Base-by-base conservation (phyloP, 495 filamentous ascomycete species). In the Penicillium soppii region DNA sequence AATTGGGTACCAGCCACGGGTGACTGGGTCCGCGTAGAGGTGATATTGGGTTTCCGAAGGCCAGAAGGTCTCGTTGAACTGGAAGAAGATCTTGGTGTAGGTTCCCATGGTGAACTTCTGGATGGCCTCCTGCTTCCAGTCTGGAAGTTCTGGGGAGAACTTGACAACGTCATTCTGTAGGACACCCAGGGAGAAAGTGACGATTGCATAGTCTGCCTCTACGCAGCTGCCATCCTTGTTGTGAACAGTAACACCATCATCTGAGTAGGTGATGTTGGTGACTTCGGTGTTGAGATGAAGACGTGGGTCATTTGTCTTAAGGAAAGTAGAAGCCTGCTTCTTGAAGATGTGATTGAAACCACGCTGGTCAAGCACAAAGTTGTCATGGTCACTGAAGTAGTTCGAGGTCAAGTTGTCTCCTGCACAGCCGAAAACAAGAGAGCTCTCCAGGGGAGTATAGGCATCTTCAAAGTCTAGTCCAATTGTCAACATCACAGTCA, bases 31-130 rank as follows among this genome's bases (percentile, higher is more conserved):
- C 5, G 88, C 87, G 56, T 90, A 90, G 13, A 90, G 78, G 61
- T 85, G 81, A 68, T 82, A 90, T 58, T 90, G 79, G 4, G 81
- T 84, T n/a, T 83, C 70, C 7, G 59, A 61, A 37, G 85, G 79
- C 88, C 88, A 91, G 68, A 89, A 91, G 7, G 82, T 80, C 29
- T 84, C 68, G 49, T 80, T 76, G 63, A 90, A 91, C 42, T 87
- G 86, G 26, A 89, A 67, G 73, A 90, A 90, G 56, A 90, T 84
- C 62, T 90, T 90, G 53, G 85, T 90, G 71, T 90, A 91, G 2
- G 83, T 90, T 20, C 81, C 86, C 81, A 91, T 87, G 47, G 78
- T 73, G 66, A 88, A 88, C 33, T 78, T 80, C 3, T 81, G 77
- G 54, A 90, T 85, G 9, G 81, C 82, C 19, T 75, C 75, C 17